These are phyloP conservation scores for Fusarium longipes DNA, from an alignment of 2,329 filamentous ascomycete species.

Conservation along the genomic window DNA sequence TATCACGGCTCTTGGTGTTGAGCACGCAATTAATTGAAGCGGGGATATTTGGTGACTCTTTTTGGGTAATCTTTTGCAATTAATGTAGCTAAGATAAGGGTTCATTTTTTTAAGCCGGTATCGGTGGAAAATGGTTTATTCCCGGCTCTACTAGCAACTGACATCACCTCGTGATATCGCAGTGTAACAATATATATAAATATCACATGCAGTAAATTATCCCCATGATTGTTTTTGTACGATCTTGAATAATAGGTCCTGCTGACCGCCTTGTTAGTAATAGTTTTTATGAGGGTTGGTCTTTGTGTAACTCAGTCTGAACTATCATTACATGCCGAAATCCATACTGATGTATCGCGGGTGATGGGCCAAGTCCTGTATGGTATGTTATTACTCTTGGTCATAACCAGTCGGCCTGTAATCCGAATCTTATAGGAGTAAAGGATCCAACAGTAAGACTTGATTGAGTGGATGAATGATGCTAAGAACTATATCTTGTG, in stretches of 20 bases:
- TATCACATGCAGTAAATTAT: constrained; percentile 1
- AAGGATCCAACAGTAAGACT: no score
- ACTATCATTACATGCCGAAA: background rate
- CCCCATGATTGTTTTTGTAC: background rate
- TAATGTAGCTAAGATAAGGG: constrained; percentile 21
- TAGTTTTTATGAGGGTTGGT: background rate
- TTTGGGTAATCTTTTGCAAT: constrained; percentile 33
- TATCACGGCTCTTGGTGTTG: constrained; percentile 9
- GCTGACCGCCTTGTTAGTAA: background rate
- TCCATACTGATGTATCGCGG: background rate
- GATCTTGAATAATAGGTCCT: background rate
- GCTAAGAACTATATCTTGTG: background rate
- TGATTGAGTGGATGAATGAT: background rate
- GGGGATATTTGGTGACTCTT: constrained; percentile 21
- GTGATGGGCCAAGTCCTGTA: background rate
- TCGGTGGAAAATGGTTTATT: constrained; percentile 21
- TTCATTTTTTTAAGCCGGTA: constrained; percentile 23
- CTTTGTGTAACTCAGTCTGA: background rate
- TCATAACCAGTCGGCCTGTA: no score
- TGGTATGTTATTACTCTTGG: background rate
- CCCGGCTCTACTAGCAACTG: background rate
- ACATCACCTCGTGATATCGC: constrained; percentile 4
- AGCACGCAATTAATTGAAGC: constrained; percentile 40
- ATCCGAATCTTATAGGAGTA: no score
- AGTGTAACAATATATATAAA: background rate